Conservation (phyloP, 345 rosid genomes). For the Lenwebbia sp. region DNA sequence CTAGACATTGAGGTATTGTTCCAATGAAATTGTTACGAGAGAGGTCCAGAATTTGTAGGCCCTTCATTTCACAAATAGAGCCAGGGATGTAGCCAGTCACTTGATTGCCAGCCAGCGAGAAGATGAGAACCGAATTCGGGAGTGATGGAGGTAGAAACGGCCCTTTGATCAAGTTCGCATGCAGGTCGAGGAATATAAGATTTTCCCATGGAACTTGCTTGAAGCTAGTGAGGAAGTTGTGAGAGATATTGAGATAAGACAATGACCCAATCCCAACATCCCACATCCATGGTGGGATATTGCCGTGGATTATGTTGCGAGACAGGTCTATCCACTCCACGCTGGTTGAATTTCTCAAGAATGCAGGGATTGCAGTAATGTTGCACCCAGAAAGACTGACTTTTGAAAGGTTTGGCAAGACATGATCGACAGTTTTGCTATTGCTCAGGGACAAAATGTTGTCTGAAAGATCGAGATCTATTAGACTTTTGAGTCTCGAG, state of each 20-base stretch:
- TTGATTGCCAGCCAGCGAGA: neutral
- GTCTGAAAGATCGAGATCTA: neutral
- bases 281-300: neutral
- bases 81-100: constrained; percentile 1
- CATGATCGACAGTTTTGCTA: neutral
- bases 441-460: neutral
- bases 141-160: neutral
- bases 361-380: constrained; percentile 6
- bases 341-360: neutral
- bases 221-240: neutral
- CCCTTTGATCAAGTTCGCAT: neutral
- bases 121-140: neutral
- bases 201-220: neutral
- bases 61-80: neutral
- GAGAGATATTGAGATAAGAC: neutral
- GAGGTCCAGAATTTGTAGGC: neutral
- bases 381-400: constrained; percentile 9
- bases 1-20: constrained; percentile 10
- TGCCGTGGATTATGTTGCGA: constrained; percentile 1
- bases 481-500: neutral
- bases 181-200: neutral
- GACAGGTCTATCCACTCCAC: neutral
- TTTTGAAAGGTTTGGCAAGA: neutral
- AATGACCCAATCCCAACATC: neutral
- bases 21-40: constrained; percentile 1